Evolutionary conservation across 2,329 filamentous ascomycete genomes (phyloP), one percentile per base, ranked within the genome.

Genomic region (Ophiostoma sp.): DNA sequence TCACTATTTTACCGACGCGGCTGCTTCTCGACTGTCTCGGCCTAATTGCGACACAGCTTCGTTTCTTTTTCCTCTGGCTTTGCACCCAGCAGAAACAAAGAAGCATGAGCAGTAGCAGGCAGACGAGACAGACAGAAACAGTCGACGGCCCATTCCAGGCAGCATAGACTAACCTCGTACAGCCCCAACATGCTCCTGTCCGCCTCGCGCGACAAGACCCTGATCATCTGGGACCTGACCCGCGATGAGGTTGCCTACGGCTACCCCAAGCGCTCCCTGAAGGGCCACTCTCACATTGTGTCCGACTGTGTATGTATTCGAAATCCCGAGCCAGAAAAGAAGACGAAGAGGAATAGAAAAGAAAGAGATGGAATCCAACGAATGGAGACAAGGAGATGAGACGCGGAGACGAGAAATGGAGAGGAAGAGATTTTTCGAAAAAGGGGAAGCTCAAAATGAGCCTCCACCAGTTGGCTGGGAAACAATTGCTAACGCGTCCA

Each of bases 181-280:
- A 88, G 93, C 91, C 95, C 95, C 81, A 98, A 99, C 89, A 98
- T 99, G 94, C 94, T 99, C 82, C 90, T 99, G 79, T 99, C 95
- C 77, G 94, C 87, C 80, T 93, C 89, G 82, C 93, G 95, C 86
- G 95, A 99, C 89, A 97, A 98, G 91, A 92, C 92, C 77, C 87
- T 99, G 83, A 99, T 99, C 87, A 96, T 99, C 89, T 99, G 95
- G 95, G 97, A 97, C 89, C 89, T 99, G 80, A 98, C 95, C 84
- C 94, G 95, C 85, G 94, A 98, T 84, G 95, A 98, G 86, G 89
- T 90, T 82, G 90, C 92, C 81, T 99, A 98, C 88, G 95, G 95
- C 79, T 97, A 97, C 89, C 95, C 95, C 81, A 98, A 99, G 90
- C 91, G 95, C 85, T 96, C 93, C 81, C 93, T 99, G 78, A 90